These are phyloP conservation scores for Puccinia hordei DNA, from an alignment of 1,284 basidiomycete genomes.

Conservation along the genomic window DNA sequence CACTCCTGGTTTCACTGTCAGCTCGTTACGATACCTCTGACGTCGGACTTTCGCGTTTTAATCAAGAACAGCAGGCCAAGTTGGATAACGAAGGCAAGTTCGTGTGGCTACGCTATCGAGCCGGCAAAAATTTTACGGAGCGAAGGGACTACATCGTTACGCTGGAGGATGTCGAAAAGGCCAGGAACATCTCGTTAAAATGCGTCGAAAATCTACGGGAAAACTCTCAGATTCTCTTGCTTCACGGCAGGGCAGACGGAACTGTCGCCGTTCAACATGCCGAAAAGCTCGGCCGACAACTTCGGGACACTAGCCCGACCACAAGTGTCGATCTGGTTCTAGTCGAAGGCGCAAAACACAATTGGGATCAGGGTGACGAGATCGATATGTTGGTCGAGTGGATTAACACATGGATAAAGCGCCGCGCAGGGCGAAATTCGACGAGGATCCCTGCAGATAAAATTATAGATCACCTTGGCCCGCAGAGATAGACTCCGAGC, in stretches of 20 bases:
- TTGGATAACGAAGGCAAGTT: constrained; percentile 25
- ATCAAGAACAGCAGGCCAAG: constrained; percentile 15
- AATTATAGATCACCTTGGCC: constrained; percentile 40
- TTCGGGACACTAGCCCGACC: neutral
- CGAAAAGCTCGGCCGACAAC: constrained; percentile 13
- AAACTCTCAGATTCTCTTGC: constrained; percentile 12
- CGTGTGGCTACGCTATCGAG: constrained; percentile 23
- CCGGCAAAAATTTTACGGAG: constrained; percentile 1
- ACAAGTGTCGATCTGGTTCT: constrained; percentile 16
- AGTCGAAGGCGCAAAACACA: constrained; percentile 36
- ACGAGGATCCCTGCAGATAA: constrained; percentile 27
- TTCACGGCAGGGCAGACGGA: constrained; percentile 26
- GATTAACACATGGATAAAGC: constrained; percentile 21
- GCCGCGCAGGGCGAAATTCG: neutral
- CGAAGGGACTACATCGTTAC: constrained; percentile 21
- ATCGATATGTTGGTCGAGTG: constrained; percentile 21
- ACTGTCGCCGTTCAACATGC: constrained; percentile 21
- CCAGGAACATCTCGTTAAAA: neutral
- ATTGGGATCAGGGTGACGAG: constrained; percentile 35
- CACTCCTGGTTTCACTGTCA: constrained; percentile 23
- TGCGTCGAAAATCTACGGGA: constrained; percentile 1
- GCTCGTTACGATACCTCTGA: constrained; percentile 24
- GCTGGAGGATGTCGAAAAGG: constrained; percentile 13
- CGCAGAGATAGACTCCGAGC: neutral
- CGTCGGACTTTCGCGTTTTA: constrained; percentile 35